A percentile compares a stretch with the other conserved stretches of the same genome.
These are phyloP conservation scores for Aspergillus egyptiacus DNA, from an alignment of 495 filamentous ascomycete genomes.

Conservation along the genomic window DNA sequence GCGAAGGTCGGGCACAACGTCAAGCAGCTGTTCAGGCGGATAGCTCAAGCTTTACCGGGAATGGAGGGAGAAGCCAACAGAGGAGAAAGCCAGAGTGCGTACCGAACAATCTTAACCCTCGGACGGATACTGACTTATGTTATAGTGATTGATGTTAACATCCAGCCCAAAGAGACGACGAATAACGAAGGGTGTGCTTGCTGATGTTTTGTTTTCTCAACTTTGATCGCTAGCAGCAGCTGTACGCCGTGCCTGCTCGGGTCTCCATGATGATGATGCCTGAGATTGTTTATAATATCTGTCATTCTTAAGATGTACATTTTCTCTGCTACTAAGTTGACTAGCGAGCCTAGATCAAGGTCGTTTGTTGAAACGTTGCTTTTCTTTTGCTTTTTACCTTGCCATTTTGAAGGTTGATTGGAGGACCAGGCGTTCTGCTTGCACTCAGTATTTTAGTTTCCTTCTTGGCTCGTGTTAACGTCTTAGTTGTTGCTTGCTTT, in stretches of 20 bases:
- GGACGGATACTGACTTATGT: constrained; percentile 1
- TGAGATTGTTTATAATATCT: constrained; percentile 40
- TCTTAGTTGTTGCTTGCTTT: background rate
- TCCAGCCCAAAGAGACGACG: constrained; percentile 62
- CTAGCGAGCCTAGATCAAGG: constrained; percentile 28
- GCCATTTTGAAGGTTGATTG: constrained; percentile 1
- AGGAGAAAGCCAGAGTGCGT: constrained; percentile 60
- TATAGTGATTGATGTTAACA: constrained; percentile 91
- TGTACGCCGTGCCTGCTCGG: constrained; percentile 8
- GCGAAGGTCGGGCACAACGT: constrained; percentile 98
- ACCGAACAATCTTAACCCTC: background rate
- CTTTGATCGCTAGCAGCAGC: background rate
- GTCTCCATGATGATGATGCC: constrained; percentile 30
- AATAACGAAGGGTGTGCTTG: constrained; percentile 80
- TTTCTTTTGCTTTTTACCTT: constrained; percentile 6
- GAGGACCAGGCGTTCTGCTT: constrained; percentile 6
- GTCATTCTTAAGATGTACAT: constrained; percentile 40
- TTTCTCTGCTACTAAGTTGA: constrained; percentile 25
- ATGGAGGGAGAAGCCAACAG: constrained; percentile 82
- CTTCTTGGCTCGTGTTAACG: background rate
- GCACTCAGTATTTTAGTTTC: constrained; percentile 1
- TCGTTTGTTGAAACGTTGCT: constrained; percentile 4
- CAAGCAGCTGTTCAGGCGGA: constrained; percentile 91
- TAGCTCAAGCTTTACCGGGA: constrained; percentile 93
- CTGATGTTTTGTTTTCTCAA: constrained; percentile 35